Conservation (phyloP, 164 flowering plant species). For the Magnolia kwangsiensis region DNA sequence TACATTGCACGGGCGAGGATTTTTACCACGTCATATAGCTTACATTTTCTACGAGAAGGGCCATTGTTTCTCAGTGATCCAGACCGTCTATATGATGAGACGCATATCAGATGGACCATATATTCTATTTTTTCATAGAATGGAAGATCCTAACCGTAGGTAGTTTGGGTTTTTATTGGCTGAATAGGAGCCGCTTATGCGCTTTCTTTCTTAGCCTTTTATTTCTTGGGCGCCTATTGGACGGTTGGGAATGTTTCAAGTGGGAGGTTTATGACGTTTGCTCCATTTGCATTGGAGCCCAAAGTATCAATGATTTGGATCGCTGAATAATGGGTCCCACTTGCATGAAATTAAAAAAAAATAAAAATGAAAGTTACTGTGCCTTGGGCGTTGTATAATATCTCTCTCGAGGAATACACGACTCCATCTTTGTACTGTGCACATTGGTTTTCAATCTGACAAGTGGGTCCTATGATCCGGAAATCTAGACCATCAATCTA, state of each 20-base stretch:
- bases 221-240: neutral
- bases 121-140: too few species aligned
- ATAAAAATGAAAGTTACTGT: neutral
- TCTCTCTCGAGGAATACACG: neutral
- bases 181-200: neutral
- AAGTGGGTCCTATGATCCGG: neutral
- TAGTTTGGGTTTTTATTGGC: too few species aligned
- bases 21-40: too few species aligned
- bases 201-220: neutral
- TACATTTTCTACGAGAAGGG: neutral
- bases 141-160: neutral
- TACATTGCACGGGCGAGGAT: too few species aligned
- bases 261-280: neutral
- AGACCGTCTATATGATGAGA: neutral
- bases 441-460: neutral
- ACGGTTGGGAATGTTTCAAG: neutral
- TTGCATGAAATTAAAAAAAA: neutral
- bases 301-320: neutral
- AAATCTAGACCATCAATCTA: neutral
- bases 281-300: neutral
- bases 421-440: neutral
- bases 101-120: too few species aligned
- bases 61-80: neutral
- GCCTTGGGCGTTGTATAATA: neutral
- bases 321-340: neutral